Percentiles rank a stretch among this genome's conserved stretches.
Evolutionary conservation across 495 filamentous ascomycete species (phyloP).

Genomic region (Penicillium diatomitis): DNA sequence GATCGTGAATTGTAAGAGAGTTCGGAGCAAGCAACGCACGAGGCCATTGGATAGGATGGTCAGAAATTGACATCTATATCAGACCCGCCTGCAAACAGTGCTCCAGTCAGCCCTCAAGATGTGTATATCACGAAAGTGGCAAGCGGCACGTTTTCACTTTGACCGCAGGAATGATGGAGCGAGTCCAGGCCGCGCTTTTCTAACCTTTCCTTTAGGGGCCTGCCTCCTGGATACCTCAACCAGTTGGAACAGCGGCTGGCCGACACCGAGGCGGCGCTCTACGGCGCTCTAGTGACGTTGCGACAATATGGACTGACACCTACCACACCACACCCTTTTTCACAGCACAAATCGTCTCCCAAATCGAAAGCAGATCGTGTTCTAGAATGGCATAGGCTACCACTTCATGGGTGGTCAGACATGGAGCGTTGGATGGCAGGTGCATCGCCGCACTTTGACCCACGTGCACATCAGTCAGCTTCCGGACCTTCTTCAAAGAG

Average conservation of each 20-base stretch:
- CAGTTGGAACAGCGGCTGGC: slow-evolving; percentile 22
- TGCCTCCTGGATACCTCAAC: slow-evolving; percentile 21
- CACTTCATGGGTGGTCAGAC: slow-evolving; percentile 14
- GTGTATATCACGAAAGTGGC: slow-evolving; percentile 21
- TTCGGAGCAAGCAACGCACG: too few relatives aligned
- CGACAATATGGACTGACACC: slow-evolving; percentile 7
- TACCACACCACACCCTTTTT: slow-evolving; percentile 3
- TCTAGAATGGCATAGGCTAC: slow-evolving; percentile 19
- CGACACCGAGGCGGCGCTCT: slow-evolving; percentile 21
- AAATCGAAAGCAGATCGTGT: slow-evolving; percentile 20
- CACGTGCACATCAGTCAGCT: background rate
- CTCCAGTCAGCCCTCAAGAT: slow-evolving; percentile 17
- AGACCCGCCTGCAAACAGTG: slow-evolving; percentile 23
- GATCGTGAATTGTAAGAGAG: slow-evolving; percentile 18
- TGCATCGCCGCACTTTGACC: slow-evolving; percentile 11
- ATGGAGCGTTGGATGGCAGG: slow-evolving; percentile 14
- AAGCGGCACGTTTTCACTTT: slow-evolving; percentile 10
- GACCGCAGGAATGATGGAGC: background rate
- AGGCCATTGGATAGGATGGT: background rate
- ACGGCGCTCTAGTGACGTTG: slow-evolving; percentile 17
- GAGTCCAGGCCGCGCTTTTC: too few relatives aligned
- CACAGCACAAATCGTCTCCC: slow-evolving; percentile 6
- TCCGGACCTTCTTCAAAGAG: too few relatives aligned
- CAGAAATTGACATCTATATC: background rate
- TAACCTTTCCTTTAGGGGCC: slow-evolving; percentile 6